phyloP scores from a whole-genome alignment of 2,329 filamentous ascomycete genomes.

The Hypoxylon sp. region DNA sequence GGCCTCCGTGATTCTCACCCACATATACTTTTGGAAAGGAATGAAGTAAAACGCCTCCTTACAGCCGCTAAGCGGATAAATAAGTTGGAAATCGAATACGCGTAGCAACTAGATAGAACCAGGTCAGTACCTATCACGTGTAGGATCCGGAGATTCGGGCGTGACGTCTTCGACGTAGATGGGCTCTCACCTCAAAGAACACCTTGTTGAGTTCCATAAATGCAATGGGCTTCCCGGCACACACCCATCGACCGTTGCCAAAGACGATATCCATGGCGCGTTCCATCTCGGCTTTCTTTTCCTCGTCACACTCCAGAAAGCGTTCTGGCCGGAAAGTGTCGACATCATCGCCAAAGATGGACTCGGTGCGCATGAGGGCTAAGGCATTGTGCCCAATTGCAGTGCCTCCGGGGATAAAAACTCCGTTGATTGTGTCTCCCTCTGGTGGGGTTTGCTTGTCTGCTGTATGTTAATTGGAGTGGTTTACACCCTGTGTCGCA shows the following conservation, averaged over 20 bases:
- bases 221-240: constrained; percentile 58
- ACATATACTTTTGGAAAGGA: constrained; percentile 46
- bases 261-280: constrained; percentile 56
- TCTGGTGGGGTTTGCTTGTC: constrained; percentile 42
- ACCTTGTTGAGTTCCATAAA: constrained; percentile 59
- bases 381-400: constrained; percentile 54
- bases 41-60: constrained; percentile 37
- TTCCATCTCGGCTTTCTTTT: constrained; percentile 51
- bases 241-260: constrained; percentile 55
- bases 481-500: neutral
- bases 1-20: constrained; percentile 45
- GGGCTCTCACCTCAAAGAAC: constrained; percentile 56
- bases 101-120: constrained; percentile 37
- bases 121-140: neutral
- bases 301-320: constrained; percentile 55
- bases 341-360: constrained; percentile 54
- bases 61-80: constrained; percentile 43
- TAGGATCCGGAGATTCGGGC: neutral
- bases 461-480: constrained; percentile 11
- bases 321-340: constrained; percentile 59
- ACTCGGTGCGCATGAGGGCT: constrained; percentile 51
- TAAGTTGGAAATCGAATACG: constrained; percentile 50
- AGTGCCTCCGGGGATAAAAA: constrained; percentile 55
- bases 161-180: neutral
- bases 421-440: constrained; percentile 48